These are phyloP conservation scores for Drechslerella coelobrocha DNA, from an alignment of 2,329 filamentous ascomycete species.

Conservation along the genomic window DNA sequence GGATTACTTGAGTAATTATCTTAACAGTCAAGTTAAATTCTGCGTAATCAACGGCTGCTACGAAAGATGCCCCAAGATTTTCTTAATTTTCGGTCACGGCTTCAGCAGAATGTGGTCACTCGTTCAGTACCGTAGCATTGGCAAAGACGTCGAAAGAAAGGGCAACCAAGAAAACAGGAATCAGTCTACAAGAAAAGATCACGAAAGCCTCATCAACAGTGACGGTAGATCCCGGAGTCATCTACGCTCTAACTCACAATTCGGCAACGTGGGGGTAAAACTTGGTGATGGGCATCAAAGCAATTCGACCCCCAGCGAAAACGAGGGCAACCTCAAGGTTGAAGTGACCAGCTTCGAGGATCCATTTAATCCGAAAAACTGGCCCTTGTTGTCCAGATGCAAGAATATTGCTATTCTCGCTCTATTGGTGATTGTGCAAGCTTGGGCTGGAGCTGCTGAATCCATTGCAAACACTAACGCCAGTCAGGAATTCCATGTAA, in stretches of 20 bases:
- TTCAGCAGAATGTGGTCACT: constrained; percentile 16
- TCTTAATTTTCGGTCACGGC: neutral
- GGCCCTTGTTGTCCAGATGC: constrained; percentile 56
- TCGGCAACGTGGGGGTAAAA: neutral
- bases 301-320: neutral
- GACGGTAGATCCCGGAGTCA: neutral
- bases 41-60: no score
- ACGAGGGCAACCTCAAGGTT: constrained; percentile 3
- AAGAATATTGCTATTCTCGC: constrained; percentile 58
- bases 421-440: constrained; percentile 62
- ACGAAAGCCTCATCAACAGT: constrained; percentile 2
- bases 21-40: no score
- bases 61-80: no score
- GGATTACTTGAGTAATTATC: no score
- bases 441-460: constrained; percentile 62
- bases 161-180: neutral
- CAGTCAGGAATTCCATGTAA: constrained; percentile 59
- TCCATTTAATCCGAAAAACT: constrained; percentile 61
- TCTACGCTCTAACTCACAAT: neutral
- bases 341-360: constrained; percentile 58
- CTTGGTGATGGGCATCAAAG: neutral
- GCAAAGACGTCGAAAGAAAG: neutral
- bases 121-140: constrained; percentile 9
- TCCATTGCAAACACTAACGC: constrained; percentile 60
- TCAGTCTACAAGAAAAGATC: neutral